Percentiles rank a stretch among this genome's conserved stretches.
Conservation (phyloP, 306 rosid species). For the Corylus americana region DNA sequence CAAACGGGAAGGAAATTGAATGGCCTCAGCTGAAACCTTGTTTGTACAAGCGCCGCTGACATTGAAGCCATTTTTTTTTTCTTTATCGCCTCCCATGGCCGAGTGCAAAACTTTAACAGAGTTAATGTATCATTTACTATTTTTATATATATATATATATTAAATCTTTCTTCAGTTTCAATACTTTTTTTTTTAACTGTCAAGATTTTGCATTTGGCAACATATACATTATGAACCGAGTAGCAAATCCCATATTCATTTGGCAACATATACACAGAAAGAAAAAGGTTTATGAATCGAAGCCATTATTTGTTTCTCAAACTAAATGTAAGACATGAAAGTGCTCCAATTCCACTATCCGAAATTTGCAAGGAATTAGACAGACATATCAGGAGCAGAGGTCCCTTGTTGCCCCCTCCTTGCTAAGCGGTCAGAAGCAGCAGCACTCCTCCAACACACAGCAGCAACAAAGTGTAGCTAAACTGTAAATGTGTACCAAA, state of each 20-base stretch:
- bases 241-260: too few relatives aligned
- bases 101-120: not conserved
- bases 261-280: too few relatives aligned
- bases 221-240: too few relatives aligned
- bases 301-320: not conserved
- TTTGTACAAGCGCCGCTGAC: conserved; percentile 88
- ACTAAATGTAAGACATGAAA: not conserved
- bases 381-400: not conserved
- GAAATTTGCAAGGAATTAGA: not conserved
- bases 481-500: conserved; percentile 19
- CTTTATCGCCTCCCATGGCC: not conserved
- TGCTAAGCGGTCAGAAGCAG: not conserved
- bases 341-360: not conserved
- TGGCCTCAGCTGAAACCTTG: conserved; percentile 95
- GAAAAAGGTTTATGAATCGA: too few relatives aligned
- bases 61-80: not conserved
- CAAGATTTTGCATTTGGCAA: too few relatives aligned
- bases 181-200: too few relatives aligned
- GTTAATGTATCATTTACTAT: not conserved
- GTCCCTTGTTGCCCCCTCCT: too few relatives aligned
- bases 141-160: too few relatives aligned
- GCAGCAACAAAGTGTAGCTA: conserved; percentile 46
- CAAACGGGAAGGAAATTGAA: conserved; percentile 51
- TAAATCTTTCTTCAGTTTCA: not conserved
- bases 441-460: conserved; percentile 45